Percentiles rank a stretch among this genome's conserved stretches.
Conservation (phyloP, 2,329 filamentous ascomycete species). For the Talaromyces funiculosus region DNA sequence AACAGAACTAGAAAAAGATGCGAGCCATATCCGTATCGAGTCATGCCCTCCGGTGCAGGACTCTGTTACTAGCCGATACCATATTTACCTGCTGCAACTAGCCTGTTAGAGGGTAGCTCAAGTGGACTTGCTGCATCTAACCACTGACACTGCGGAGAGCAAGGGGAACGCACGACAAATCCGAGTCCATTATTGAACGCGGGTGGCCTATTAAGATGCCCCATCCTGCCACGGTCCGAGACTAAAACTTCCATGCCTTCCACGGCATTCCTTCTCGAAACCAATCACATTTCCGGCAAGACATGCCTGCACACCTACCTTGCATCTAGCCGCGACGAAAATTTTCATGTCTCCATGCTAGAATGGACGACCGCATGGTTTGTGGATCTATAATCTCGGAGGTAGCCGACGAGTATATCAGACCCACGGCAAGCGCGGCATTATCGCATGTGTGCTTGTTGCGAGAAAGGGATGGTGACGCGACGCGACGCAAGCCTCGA, state of each 20-base stretch:
- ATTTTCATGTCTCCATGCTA: not conserved
- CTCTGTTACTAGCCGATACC: not conserved
- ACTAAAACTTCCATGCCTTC: not conserved
- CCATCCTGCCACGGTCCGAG: not conserved
- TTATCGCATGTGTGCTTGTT: not conserved
- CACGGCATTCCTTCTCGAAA: not conserved
- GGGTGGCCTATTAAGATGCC: not conserved
- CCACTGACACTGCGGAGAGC: not conserved
- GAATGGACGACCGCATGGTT: not conserved
- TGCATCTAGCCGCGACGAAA: not conserved
- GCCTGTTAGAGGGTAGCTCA: no score
- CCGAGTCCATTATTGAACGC: not conserved
- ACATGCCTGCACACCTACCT: not conserved
- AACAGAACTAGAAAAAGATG: not conserved
- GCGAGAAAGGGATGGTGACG: not conserved
- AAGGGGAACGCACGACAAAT: not conserved
- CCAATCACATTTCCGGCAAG: not conserved
- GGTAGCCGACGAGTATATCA: not conserved
- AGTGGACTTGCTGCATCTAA: not conserved
- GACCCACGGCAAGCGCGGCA: constrained; percentile 4
- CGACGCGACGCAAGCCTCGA: not conserved
- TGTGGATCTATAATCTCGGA: constrained; percentile 2
- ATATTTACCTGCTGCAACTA: not conserved
- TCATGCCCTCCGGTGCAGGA: not conserved
- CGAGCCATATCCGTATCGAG: not conserved